These are phyloP conservation scores for Fusarium subtropicale DNA, from an alignment of 2,329 filamentous ascomycete species.

Conservation along the genomic window DNA sequence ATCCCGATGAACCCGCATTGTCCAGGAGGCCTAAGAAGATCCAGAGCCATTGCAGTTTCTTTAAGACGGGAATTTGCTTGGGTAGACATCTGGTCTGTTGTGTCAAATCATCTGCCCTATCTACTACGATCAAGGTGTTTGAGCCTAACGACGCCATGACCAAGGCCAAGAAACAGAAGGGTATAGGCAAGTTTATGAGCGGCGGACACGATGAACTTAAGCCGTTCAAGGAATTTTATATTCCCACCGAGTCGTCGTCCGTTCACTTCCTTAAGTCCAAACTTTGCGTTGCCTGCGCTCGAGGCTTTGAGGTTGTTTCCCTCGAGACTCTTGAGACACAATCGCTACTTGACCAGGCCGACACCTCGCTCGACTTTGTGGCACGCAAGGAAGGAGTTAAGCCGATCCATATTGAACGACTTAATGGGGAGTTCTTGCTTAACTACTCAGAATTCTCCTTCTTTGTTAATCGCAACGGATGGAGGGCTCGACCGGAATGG, in stretches of 20 bases:
- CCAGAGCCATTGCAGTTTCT: slow-evolving; percentile 96
- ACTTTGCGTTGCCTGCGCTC: slow-evolving; percentile 93
- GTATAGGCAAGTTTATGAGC: slow-evolving; percentile 95
- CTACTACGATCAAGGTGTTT: slow-evolving; percentile 98
- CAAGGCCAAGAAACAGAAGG: slow-evolving; percentile 95
- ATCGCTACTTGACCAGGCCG: slow-evolving; percentile 94
- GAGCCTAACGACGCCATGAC: slow-evolving; percentile 96
- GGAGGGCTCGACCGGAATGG: slow-evolving; percentile 96
- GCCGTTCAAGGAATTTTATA: slow-evolving; percentile 99
- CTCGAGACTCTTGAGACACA: slow-evolving; percentile 98
- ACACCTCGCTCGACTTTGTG: slow-evolving; percentile 97
- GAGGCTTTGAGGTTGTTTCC: slow-evolving; percentile 96
- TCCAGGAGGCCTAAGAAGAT: slow-evolving; percentile 95
- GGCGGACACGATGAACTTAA: slow-evolving; percentile 93
- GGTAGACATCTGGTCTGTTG: slow-evolving; percentile 95
- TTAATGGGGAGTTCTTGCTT: slow-evolving; percentile 95
- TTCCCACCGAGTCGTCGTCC: slow-evolving; percentile 96
- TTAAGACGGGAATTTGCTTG: slow-evolving; percentile 95
- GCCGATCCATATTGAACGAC: slow-evolving; percentile 95
- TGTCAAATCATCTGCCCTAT: slow-evolving; percentile 92
- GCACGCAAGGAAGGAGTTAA: slow-evolving; percentile 92
- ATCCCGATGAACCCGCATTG: slow-evolving; percentile 82
- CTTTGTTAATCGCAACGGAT: slow-evolving; percentile 98
- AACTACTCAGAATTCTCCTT: slow-evolving; percentile 99
- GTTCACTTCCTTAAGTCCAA: slow-evolving; percentile 98